Base-by-base conservation (phyloP, 2,329 filamentous ascomycete genomes). In the Paecilomyces variotii region DNA sequence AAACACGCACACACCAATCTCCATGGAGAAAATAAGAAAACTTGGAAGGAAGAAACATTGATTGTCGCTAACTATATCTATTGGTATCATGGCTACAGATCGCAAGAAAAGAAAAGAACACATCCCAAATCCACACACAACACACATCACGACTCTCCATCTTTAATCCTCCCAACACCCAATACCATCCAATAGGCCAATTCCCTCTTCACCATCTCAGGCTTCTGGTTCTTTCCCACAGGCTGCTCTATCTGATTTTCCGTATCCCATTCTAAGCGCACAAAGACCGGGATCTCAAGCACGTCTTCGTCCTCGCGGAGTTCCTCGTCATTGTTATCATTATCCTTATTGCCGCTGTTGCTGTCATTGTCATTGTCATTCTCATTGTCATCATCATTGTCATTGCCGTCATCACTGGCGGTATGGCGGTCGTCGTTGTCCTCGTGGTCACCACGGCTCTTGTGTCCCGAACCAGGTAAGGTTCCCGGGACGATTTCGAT, bases 141-240 rank as follows among this genome's bases (percentile, higher is more conserved):
- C 32, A 7, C 14, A 32, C 14, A 57, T 57, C 26, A 54, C 26
- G 25, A n/a, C 49, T 12, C 24, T 53, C 64, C 56, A 11, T 52
- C 49, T 64, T 78, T 83, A 68, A 97, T 94, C 67, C 86, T 86
- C 9, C 94, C 94, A 59, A 95, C 84, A 2, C 93, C 93, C 35
- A 97, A 79, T 24, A 96, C 91, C 77, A 90, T 91, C 94, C 94
- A 99, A 75, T 96, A 97, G 57, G 91, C 91, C 74, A 97, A 77
- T 71, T 97, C 94, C 68, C 89, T 84, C 78, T 87, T 93, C 75
- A 93, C 89, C 72, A 82, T 87, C 54, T 79, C 84, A 52, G 84
- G 85, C 72, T 82, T 86, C 65, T 82, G 83, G 1, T 75, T 67
- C 66, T 70, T 72, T 67, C 65, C 68, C 56, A 67, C 65, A 60